Evolutionary conservation across 1,284 basidiomycete genomes (phyloP).

Genomic region (Phlebopus sp.): DNA sequence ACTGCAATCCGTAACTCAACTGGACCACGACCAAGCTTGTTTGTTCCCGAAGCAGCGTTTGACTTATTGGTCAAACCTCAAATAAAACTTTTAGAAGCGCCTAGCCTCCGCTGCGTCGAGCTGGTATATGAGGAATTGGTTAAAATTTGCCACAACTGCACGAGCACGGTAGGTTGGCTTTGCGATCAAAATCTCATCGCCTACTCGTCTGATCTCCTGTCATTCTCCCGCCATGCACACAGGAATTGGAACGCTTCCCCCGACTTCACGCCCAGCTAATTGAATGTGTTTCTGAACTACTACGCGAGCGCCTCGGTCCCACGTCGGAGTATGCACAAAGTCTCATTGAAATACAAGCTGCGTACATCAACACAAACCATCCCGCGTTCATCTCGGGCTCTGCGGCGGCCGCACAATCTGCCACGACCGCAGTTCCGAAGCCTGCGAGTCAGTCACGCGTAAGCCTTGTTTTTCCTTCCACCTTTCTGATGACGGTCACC

Average conservation of each 20-base stretch:
- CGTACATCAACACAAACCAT: conserved; percentile 99
- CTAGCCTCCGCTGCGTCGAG: conserved; percentile 94
- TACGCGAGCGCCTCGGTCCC: conserved; percentile 93
- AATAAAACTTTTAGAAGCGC: conserved; percentile 94
- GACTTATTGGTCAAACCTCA: conserved; percentile 98
- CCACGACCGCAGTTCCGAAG: conserved; percentile 41
- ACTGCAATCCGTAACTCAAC: conserved; percentile 99
- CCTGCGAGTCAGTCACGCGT: conserved; percentile 49
- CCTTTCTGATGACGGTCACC: conserved; percentile 6
- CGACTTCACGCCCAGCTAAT: conserved; percentile 90
- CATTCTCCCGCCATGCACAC: conserved; percentile 2
- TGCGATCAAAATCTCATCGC: conserved; percentile 1
- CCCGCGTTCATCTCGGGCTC: conserved; percentile 83
- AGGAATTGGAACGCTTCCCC: conserved; percentile 98
- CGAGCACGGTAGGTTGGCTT: conserved; percentile 63
- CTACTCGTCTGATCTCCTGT: conserved; percentile 10
- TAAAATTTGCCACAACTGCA: conserved; percentile 99
- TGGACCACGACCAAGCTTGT: conserved; percentile 92
- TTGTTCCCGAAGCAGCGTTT: conserved; percentile 97
- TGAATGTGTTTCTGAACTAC: conserved; percentile 95
- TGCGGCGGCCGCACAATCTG: conserved; percentile 53
- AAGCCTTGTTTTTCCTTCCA: conserved; percentile 28
- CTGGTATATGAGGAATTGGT: conserved; percentile 99
- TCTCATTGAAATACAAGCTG: conserved; percentile 95
- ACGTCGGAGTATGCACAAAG: conserved; percentile 96